Evolutionary conservation across 2,329 filamentous ascomycete genomes (phyloP).

Genomic region (Exserohilum turcica): DNA sequence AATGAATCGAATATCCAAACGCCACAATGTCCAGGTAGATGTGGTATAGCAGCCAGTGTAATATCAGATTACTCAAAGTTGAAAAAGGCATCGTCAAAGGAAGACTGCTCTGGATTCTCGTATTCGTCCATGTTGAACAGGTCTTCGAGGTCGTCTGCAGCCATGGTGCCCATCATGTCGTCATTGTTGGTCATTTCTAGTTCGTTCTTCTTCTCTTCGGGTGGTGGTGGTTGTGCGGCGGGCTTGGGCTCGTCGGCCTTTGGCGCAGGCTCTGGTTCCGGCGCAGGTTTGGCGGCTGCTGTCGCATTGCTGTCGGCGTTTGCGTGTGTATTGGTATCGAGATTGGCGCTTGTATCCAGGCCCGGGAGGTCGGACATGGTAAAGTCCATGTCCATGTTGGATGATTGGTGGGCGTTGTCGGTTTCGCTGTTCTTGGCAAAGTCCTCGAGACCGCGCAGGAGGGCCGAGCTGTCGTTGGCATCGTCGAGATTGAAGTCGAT

Average conservation of each 20-base stretch:
- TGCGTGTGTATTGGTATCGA: slow-evolving; percentile 12
- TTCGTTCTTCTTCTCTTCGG: slow-evolving; percentile 10
- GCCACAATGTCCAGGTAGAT: too few relatives aligned
- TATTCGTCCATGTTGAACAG: slow-evolving; percentile 45
- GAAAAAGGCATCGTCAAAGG: slow-evolving; percentile 49
- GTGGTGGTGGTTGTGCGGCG: slow-evolving; percentile 12
- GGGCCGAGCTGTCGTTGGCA: slow-evolving; percentile 32
- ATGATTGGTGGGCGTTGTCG: slow-evolving; percentile 17
- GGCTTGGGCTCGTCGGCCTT: slow-evolving; percentile 16
- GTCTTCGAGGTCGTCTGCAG: slow-evolving; percentile 41
- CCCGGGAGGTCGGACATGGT: slow-evolving; percentile 41
- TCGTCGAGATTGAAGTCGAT: slow-evolving; percentile 44
- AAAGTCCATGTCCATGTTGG: slow-evolving; percentile 38
- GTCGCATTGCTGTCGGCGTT: background rate
- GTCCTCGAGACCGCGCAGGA: slow-evolving; percentile 45
- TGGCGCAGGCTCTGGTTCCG: slow-evolving; percentile 4
- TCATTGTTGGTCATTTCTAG: slow-evolving; percentile 12
- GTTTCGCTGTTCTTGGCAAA: slow-evolving; percentile 39
- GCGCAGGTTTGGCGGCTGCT: slow-evolving; percentile 10
- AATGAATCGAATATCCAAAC: background rate
- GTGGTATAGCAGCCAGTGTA: background rate
- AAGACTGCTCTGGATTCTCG: slow-evolving; percentile 39
- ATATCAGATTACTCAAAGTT: slow-evolving; percentile 31
- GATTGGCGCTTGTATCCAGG: slow-evolving; percentile 17
- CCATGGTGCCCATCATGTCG: slow-evolving; percentile 38